Conservation (phyloP, 352 stramenopile species). For the Peronospora belbahrii region DNA sequence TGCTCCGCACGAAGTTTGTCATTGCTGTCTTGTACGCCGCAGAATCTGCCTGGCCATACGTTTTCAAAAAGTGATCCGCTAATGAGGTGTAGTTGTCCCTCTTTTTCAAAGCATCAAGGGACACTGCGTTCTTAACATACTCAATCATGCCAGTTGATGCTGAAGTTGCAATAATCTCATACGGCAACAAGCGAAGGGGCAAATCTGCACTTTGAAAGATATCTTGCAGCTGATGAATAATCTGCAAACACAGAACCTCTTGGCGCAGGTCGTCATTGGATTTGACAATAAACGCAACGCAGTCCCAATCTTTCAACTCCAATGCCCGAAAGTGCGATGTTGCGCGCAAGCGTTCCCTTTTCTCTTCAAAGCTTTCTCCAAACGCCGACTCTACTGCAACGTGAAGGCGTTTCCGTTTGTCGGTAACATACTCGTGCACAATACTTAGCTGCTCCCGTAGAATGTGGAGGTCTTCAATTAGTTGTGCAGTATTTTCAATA, state of each 20-base stretch:
- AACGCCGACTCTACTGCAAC: constrained; percentile 70
- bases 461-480: constrained; percentile 42
- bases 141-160: constrained; percentile 95
- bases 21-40: constrained; percentile 90
- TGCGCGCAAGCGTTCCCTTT: constrained; percentile 52
- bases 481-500: constrained; percentile 23
- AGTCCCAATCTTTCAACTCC: constrained; percentile 47
- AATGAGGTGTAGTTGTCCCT: constrained; percentile 77
- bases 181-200: constrained; percentile 92
- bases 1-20: constrained; percentile 93
- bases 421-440: constrained; percentile 57
- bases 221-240: constrained; percentile 93
- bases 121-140: constrained; percentile 95
- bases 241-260: constrained; percentile 95
- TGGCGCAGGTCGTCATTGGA: constrained; percentile 97
- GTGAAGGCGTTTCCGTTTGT: constrained; percentile 55
- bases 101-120: constrained; percentile 95
- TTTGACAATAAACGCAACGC: constrained; percentile 94
- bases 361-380: constrained; percentile 80
- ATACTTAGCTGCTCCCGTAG: constrained; percentile 66
- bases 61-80: constrained; percentile 88
- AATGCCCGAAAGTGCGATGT: constrained; percentile 28
- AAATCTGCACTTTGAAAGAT: constrained; percentile 93
- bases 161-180: constrained; percentile 94
- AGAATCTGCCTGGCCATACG: constrained; percentile 84